Percentiles rank a stretch among this genome's conserved stretches.
phyloP scores from a whole-genome alignment of 2,329 filamentous ascomycete genomes.

The Cordyceps javanica region DNA sequence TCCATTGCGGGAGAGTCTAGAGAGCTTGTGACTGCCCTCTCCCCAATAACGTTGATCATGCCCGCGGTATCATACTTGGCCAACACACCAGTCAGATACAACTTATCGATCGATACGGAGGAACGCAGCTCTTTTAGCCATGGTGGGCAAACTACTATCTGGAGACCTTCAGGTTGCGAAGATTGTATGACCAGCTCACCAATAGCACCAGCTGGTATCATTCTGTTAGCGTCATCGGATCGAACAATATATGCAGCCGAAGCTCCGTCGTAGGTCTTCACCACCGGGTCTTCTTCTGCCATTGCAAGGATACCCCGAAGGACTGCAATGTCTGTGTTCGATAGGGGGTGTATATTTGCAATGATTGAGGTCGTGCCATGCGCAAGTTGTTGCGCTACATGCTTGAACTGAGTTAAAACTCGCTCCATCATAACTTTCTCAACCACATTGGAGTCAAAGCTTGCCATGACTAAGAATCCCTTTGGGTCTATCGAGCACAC shows the following conservation, averaged over 20 bases:
- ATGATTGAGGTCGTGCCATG: slow-evolving; percentile 27
- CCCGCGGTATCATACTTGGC: slow-evolving; percentile 31
- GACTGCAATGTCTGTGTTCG: slow-evolving; percentile 27
- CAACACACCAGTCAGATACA: slow-evolving; percentile 36
- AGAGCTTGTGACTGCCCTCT: slow-evolving; percentile 13
- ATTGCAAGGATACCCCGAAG: slow-evolving; percentile 23
- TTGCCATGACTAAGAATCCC: slow-evolving; percentile 54
- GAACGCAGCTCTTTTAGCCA: slow-evolving; percentile 23
- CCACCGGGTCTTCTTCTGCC: slow-evolving; percentile 13
- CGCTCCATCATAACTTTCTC: slow-evolving; percentile 44
- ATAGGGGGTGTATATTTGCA: slow-evolving; percentile 29
- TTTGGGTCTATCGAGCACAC: slow-evolving; percentile 54
- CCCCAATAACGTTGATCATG: slow-evolving; percentile 23
- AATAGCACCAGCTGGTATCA: slow-evolving; percentile 34
- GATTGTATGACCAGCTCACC: slow-evolving; percentile 40
- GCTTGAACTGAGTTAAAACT: slow-evolving; percentile 45
- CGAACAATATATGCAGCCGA: slow-evolving; percentile 36
- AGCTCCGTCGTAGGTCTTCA: slow-evolving; percentile 20
- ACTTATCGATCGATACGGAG: slow-evolving; percentile 11
- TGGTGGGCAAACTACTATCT: slow-evolving; percentile 20
- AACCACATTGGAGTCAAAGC: slow-evolving; percentile 58
- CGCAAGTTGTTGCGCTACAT: slow-evolving; percentile 45
- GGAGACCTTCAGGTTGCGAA: slow-evolving; percentile 19
- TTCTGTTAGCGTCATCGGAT: slow-evolving; percentile 25
- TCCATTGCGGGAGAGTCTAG: slow-evolving; percentile 12